Conservation (phyloP, 768 basidiomycete species). For the Daedaleopsis sinensis region DNA sequence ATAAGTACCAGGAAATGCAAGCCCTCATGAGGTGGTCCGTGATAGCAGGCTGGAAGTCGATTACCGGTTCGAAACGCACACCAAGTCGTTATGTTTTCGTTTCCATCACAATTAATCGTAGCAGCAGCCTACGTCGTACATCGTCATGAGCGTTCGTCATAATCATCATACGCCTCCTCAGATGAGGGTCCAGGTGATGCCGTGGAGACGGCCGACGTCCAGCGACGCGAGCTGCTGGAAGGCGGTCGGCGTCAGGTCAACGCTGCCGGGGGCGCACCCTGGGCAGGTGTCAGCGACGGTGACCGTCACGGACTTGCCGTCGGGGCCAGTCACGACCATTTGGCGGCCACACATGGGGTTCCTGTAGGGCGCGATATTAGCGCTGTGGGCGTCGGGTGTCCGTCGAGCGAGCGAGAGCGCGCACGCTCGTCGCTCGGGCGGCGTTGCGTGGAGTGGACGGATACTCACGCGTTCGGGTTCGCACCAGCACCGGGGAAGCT, state of each 20-base stretch:
- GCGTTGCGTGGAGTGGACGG: neutral
- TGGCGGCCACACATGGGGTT: conserved; percentile 38
- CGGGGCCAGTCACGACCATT: conserved; percentile 27
- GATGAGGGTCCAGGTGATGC: conserved; percentile 30
- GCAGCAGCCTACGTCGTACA: conserved; percentile 20
- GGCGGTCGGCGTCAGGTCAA: conserved; percentile 33
- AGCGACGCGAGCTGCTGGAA: conserved; percentile 30
- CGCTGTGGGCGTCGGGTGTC: neutral
- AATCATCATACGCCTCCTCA: conserved; percentile 17
- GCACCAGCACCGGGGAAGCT: conserved; percentile 29
- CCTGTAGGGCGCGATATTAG: conserved; percentile 15
- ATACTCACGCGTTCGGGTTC: conserved; percentile 19
- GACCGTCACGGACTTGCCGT: conserved; percentile 31
- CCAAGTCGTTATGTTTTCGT: neutral
- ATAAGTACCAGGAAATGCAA: no score
- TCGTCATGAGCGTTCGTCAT: conserved; percentile 5
- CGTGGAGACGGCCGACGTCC: conserved; percentile 28
- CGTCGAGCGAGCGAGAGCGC: neutral
- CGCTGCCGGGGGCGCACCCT: conserved; percentile 30
- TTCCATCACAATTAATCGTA: conserved; percentile 11
- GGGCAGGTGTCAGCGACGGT: conserved; percentile 35
- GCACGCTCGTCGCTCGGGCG: neutral
- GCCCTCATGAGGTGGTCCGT: no score
- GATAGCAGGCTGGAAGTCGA: no score
- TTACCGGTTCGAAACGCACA: no score